Evolutionary conservation across 495 filamentous ascomycete genomes (phyloP).

Genomic region (Astrothelium macrocarpum): DNA sequence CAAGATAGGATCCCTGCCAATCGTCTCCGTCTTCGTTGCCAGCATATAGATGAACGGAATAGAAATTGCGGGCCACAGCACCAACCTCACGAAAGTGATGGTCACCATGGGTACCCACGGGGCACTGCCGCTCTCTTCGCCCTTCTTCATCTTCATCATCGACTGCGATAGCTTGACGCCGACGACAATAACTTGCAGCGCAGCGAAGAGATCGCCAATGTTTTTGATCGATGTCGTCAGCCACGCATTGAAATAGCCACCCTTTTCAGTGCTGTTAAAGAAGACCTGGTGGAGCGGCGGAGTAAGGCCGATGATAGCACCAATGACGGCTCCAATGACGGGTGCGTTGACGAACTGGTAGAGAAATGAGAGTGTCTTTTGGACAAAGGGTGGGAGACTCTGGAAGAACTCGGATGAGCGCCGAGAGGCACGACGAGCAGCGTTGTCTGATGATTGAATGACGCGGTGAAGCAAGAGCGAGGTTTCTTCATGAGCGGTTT

Average conservation of each 20-base stretch:
- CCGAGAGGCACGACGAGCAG: constrained; percentile 20
- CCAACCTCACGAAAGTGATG: constrained; percentile 51
- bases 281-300: constrained; percentile 56
- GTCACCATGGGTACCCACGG: constrained; percentile 44
- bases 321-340: constrained; percentile 53
- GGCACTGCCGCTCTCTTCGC: constrained; percentile 37
- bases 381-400: constrained; percentile 29
- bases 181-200: constrained; percentile 62
- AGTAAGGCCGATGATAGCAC: constrained; percentile 51
- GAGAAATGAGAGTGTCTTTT: constrained; percentile 36
- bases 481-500: constrained; percentile 39
- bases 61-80: constrained; percentile 50
- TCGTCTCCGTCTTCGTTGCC: constrained; percentile 46
- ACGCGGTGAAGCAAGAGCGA: constrained; percentile 38
- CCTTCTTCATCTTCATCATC: constrained; percentile 44
- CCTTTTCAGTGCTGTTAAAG: constrained; percentile 52
- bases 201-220: constrained; percentile 60
- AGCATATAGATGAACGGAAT: constrained; percentile 54
- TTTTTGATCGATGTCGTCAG: constrained; percentile 56
- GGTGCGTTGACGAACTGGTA: constrained; percentile 55
- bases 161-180: constrained; percentile 54
- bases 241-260: constrained; percentile 64
- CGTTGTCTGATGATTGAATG: constrained; percentile 20
- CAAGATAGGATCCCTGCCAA: constrained; percentile 57
- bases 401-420: constrained; percentile 27